A percentile compares a stretch with the other conserved stretches of the same genome.
These are phyloP conservation scores for Talaromyces sp. DNA, from an alignment of 2,329 filamentous ascomycete genomes.

Conservation along the genomic window DNA sequence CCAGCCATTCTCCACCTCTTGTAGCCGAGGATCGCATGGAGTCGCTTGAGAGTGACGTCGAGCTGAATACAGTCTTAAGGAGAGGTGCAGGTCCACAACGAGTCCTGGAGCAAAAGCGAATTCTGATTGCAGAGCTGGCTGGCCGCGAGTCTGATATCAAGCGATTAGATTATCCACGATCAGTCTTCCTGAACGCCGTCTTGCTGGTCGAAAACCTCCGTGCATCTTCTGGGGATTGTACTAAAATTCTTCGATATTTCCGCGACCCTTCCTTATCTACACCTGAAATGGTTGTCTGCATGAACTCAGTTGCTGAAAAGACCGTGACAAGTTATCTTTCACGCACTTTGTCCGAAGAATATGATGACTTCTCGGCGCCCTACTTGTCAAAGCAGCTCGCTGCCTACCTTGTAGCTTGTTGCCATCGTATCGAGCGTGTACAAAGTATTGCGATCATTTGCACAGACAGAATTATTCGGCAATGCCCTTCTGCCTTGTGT, in stretches of 20 bases:
- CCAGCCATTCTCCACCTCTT: conserved; percentile 82
- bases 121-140: conserved; percentile 73
- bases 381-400: conserved; percentile 89
- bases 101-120: conserved; percentile 77
- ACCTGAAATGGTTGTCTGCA: conserved; percentile 63
- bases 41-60: conserved; percentile 92
- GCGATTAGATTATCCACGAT: conserved; percentile 82
- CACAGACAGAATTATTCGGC: conserved; percentile 80
- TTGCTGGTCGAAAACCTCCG: conserved; percentile 87
- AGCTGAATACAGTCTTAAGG: conserved; percentile 89
- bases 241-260: conserved; percentile 87
- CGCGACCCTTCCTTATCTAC: conserved; percentile 79
- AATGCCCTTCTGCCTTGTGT: conserved; percentile 86
- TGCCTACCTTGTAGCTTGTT: conserved; percentile 82
- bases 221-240: conserved; percentile 85
- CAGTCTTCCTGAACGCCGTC: conserved; percentile 88
- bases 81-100: conserved; percentile 76
- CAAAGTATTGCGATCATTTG: conserved; percentile 83
- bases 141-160: conserved; percentile 77
- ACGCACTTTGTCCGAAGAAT: conserved; percentile 70
- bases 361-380: conserved; percentile 82
- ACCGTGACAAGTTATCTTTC: conserved; percentile 79
- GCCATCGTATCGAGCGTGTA: conserved; percentile 88
- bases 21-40: conserved; percentile 88
- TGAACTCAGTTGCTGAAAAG: conserved; percentile 65